Base-by-base conservation (phyloP, 2,329 filamentous ascomycete species). In the Trichothecium sympodiale region DNA sequence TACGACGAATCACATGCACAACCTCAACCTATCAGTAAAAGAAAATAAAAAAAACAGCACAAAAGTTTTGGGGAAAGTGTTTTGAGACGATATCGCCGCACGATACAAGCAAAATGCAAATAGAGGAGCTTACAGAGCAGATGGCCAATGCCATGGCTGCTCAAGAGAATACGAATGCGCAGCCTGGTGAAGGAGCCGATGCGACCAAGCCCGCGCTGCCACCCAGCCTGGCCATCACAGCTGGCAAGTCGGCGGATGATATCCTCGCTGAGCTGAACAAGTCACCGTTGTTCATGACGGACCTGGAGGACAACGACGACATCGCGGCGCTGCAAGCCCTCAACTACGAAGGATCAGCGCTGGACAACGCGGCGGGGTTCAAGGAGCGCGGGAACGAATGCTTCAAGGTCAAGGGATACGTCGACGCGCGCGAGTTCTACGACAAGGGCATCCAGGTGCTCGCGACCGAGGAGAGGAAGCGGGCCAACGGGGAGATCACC, bases 271-370 rank as follows among this genome's bases (percentile, higher is more conserved):
- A 77, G 33, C 58, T 77, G 29, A 74, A 74, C 54, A 66, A 67
- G 53, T 72, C 67, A 23, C 91, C 91, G 6, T 71, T 98, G 27
- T 98, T 98, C 68, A 98, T 98, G 91, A 96, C 87, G 20, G 80
- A 84, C 46, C 69, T 95, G 25, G 84, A 84, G 45, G 35, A 37
- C 10, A 94, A 94, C 52, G 68, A 81, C 42, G 78, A 83, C 46
- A 67, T 94, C 1, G 87, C 93, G 48, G 93, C 91, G 1, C 69
- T 98, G 41, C 82, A 84, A 53, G 89, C 91, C 1, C 66, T 98
- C 28, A 85, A 86, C 20, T 94, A 95, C 54, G 91, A 98, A 62
- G 93, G 91, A 15, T 88, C 87, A 8, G 77, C 84, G 33, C 70
- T 79, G 8, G 89, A 96, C 56, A 80, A 94, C 42, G 83, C 79